These are phyloP conservation scores for Mortierella hygrophila DNA, from an alignment of 192 early-diverging fungal species.

Conservation along the genomic window DNA sequence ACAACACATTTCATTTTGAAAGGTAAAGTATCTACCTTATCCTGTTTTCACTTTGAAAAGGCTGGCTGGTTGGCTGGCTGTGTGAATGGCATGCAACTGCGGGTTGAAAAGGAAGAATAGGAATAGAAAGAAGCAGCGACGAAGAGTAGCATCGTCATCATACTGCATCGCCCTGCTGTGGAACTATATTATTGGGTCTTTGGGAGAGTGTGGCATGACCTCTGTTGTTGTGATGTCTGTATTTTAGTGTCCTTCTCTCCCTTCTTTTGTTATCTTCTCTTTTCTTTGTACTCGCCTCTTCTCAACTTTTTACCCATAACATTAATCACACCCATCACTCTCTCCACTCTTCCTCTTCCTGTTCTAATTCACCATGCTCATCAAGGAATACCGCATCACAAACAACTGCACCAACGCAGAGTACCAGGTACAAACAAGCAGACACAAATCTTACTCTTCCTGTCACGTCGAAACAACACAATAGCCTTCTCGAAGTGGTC, in stretches of 20 bases:
- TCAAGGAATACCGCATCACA: conserved; percentile 82
- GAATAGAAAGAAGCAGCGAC: too few relatives aligned
- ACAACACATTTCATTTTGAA: neutral
- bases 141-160: too few relatives aligned
- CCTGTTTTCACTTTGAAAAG: neutral
- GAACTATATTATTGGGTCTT: too few relatives aligned
- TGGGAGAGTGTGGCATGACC: too few relatives aligned
- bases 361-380: conserved; percentile 61
- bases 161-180: too few relatives aligned
- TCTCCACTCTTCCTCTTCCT: neutral
- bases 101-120: neutral
- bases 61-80: neutral
- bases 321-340: neutral
- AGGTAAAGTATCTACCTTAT: neutral
- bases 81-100: neutral
- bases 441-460: conserved; percentile 25
- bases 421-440: conserved; percentile 70
- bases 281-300: neutral
- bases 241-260: neutral
- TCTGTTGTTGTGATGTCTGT: neutral
- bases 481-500: neutral
- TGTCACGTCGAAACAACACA: neutral
- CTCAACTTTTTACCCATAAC: neutral
- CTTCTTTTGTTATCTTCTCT: neutral
- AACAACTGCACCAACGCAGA: conserved; percentile 83